Conservation (phyloP, 352 stramenopile species). For the Globisporangium perplexum region DNA sequence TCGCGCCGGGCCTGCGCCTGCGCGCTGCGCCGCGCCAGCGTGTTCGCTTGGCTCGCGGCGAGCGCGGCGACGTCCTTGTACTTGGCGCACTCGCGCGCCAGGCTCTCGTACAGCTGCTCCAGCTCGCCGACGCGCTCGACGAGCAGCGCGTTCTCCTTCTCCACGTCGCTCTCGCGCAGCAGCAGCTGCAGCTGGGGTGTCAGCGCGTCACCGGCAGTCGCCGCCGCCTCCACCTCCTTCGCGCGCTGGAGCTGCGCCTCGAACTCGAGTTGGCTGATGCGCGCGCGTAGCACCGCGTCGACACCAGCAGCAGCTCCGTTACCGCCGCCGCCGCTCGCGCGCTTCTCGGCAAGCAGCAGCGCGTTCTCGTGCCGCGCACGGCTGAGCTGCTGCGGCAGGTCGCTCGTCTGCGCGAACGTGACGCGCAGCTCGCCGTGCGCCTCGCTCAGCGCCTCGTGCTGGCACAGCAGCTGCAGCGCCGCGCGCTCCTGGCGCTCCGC, state of each 20-base stretch:
- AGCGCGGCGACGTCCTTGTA: slow-evolving; percentile 62
- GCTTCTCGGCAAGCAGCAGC: slow-evolving; percentile 35
- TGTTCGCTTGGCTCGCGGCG: slow-evolving; percentile 59
- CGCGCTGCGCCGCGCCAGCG: slow-evolving; percentile 28
- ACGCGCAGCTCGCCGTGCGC: slow-evolving; percentile 38
- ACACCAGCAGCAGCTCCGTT: background rate
- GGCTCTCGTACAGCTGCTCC: slow-evolving; percentile 65
- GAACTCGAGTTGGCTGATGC: slow-evolving; percentile 53
- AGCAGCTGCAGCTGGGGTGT: too few species aligned
- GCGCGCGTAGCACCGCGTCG: slow-evolving; percentile 20
- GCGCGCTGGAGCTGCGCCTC: slow-evolving; percentile 25
- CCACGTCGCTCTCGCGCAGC: slow-evolving; percentile 21
- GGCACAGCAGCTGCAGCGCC: slow-evolving; percentile 25
- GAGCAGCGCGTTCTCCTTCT: slow-evolving; percentile 48
- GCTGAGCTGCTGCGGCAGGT: slow-evolving; percentile 39
- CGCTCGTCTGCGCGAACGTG: slow-evolving; percentile 42
- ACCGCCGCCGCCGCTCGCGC: slow-evolving; percentile 3
- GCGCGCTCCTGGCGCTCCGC: slow-evolving; percentile 34
- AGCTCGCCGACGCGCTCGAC: slow-evolving; percentile 66
- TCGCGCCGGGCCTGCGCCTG: slow-evolving; percentile 43
- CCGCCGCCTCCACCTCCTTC: slow-evolving; percentile 37
- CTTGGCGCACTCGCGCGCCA: slow-evolving; percentile 53
- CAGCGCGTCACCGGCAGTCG: too few species aligned
- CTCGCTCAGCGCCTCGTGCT: slow-evolving; percentile 35
- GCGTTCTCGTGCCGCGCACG: slow-evolving; percentile 42